Percentiles rank a stretch among this genome's conserved stretches.
Conservation (phyloP, 805 yeast species). For the Huiozyma naganishii region DNA sequence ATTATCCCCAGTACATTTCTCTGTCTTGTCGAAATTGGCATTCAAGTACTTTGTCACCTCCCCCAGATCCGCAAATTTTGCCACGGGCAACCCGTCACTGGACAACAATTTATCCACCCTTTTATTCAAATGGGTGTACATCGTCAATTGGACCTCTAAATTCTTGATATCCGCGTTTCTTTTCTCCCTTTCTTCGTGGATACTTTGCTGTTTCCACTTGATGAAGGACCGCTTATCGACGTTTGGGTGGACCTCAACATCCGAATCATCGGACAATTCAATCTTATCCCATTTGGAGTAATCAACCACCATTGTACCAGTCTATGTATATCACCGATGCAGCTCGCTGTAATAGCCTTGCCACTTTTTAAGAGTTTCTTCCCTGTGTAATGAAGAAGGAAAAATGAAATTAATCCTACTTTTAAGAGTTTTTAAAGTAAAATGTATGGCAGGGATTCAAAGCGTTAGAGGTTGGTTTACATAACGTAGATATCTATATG, state of each 20-base stretch:
- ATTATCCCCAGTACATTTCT: constrained; percentile 39
- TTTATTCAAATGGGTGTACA: constrained; percentile 65
- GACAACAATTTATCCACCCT: constrained; percentile 57
- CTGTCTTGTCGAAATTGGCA: constrained; percentile 44
- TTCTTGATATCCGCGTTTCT: constrained; percentile 69
- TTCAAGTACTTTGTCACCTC: constrained; percentile 35
- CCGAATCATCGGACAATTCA: constrained; percentile 93
- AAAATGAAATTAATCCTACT: no score
- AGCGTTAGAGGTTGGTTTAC: no score
- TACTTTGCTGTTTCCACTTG: constrained; percentile 93
- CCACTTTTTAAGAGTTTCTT: no score
- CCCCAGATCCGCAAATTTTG: constrained; percentile 26
- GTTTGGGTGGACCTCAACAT: constrained; percentile 94
- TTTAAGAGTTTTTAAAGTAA: no score
- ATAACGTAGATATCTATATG: no score
- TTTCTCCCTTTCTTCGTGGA: constrained; percentile 83
- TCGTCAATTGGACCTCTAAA: constrained; percentile 63
- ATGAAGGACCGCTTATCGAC: constrained; percentile 90
- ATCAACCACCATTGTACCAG: constrained; percentile 60
- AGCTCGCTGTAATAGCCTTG: not conserved
- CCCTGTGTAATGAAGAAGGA: not conserved
- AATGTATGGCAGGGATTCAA: no score
- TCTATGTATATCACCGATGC: not conserved
- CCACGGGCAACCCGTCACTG: constrained; percentile 27
- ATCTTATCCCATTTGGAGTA: constrained; percentile 97